phyloP scores from a whole-genome alignment of 2,329 filamentous ascomycete genomes.

The Gyromitra esculenta region DNA sequence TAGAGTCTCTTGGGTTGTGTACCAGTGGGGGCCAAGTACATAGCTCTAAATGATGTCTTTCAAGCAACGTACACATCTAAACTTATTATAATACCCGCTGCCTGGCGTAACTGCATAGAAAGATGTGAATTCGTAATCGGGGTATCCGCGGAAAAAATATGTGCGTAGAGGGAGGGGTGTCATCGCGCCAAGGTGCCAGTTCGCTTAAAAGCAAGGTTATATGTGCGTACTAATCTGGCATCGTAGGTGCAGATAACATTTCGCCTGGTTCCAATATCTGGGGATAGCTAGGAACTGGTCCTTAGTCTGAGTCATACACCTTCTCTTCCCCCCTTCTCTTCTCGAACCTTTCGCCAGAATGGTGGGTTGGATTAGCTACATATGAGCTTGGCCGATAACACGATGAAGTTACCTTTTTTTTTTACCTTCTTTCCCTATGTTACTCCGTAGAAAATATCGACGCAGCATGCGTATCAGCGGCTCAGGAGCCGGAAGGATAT shows the following conservation, averaged over 20 bases:
- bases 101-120: not conserved
- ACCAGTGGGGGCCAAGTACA: slow-evolving; percentile 14
- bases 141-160: slow-evolving; percentile 9
- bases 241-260: not conserved
- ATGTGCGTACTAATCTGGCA: not conserved
- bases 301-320: slow-evolving; percentile 17
- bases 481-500: not conserved
- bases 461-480: not conserved
- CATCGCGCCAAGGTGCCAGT: slow-evolving; percentile 27
- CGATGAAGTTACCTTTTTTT: not conserved
- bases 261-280: not conserved
- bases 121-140: slow-evolving; percentile 29
- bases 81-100: slow-evolving; percentile 7
- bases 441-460: not conserved
- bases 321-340: not conserved
- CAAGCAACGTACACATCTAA: not conserved
- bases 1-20: slow-evolving; percentile 16
- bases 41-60: slow-evolving; percentile 12
- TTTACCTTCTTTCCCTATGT: not conserved
- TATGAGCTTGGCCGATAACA: not conserved
- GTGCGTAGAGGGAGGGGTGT: slow-evolving; percentile 29
- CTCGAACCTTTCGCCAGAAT: slow-evolving; percentile 17
- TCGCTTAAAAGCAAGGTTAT: slow-evolving; percentile 25
- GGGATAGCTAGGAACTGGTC: not conserved
- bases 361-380: not conserved